Base-by-base conservation (phyloP, 306 rosid species). In the Ochetophila trinervis region DNA sequence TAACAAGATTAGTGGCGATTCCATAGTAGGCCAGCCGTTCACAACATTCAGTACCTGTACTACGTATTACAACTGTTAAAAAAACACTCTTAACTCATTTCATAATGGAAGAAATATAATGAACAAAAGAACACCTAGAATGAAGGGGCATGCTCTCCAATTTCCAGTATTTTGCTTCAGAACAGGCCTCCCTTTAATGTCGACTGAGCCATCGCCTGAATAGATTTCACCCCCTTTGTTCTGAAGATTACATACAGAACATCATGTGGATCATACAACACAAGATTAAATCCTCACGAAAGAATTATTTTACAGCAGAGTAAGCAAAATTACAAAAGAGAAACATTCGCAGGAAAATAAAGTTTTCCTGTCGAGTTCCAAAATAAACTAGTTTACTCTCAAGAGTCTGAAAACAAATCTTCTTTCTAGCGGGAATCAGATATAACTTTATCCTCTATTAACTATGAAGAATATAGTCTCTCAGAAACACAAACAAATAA, bases 11-110 rank as follows among this genome's bases (percentile, higher is more conserved):
- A 62, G 97, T 75, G 19, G 97, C 79, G 70, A 94, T 94, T 56
- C 99, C 99, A 68, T 84, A 90, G 87, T 88, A 94, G 14, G 99
- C 99, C 85, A 94, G 80, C 8, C 96, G 88, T 60, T 94, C 99
- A 30, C 97, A 94, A 66, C 97, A 81, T 76, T 90, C 99, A 21
- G 87, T 86, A 44, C 98, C 98, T 89, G 87, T 57, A 65, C 57
- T 68, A 17, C 44, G 11, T 20, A 45, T 49, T 2, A 36, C 6
- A 54, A 34, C 27, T 32, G 14, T n/a, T 18, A n/a, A 47, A 57
- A 32, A 8, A 5, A 47, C 13, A 50, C 19, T 7, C 19, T 16
- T 50, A 50, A 50, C 45, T 5, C 11, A 16, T 17, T 14, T 13
- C 4, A 50, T 44, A 42, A 65, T 22, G 47, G 23, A 10, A 23